These are phyloP conservation scores for Mrakia hoshinonis DNA, from an alignment of 768 basidiomycete genomes.

Conservation along the genomic window DNA sequence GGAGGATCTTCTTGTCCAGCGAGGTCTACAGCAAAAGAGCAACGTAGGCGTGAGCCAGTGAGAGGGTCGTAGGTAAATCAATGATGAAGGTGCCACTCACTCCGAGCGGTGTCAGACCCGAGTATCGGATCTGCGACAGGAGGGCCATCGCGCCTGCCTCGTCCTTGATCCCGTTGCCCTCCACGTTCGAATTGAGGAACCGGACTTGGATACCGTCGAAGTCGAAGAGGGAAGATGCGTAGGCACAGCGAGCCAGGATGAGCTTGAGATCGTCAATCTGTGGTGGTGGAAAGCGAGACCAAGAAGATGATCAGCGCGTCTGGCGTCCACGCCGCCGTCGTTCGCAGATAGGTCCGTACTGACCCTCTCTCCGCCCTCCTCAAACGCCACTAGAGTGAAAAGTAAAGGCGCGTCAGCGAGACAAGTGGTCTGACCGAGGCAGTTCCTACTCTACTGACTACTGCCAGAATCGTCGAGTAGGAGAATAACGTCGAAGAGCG, in stretches of 20 bases:
- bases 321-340: background rate
- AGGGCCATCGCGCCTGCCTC: conserved; percentile 11
- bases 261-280: conserved; percentile 44
- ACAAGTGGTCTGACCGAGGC: background rate
- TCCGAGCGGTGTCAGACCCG: conserved; percentile 35
- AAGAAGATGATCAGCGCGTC: background rate
- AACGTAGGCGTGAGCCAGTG: too few species aligned
- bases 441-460: background rate
- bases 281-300: background rate
- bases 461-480: background rate
- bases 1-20: conserved; percentile 41
- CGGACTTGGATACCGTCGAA: conserved; percentile 39
- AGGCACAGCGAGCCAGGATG: conserved; percentile 41
- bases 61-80: too few species aligned
- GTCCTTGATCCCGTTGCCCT: conserved; percentile 39
- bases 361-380: conserved; percentile 41
- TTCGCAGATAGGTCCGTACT: background rate
- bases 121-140: conserved; percentile 39
- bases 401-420: too few species aligned
- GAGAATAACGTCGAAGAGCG: conserved; percentile 39
- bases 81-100: too few species aligned
- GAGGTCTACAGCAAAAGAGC: conserved; percentile 31
- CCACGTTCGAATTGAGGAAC: conserved; percentile 43
- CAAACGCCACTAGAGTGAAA: conserved; percentile 37
- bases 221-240: conserved; percentile 42